phyloP scores from a whole-genome alignment of 202 grass and related monocot species.

The Saccharum hybrid region DNA sequence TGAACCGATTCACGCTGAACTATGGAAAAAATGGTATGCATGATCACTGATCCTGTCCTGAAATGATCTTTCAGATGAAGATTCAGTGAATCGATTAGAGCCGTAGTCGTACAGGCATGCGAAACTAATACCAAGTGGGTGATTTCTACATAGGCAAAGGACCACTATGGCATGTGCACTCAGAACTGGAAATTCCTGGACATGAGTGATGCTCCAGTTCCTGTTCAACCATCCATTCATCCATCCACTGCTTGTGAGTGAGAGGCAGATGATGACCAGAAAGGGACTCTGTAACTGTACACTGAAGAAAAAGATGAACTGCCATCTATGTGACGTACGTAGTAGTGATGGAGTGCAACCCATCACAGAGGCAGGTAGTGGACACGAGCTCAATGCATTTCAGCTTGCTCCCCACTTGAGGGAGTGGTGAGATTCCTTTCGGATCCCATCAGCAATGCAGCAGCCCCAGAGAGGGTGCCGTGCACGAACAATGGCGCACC shows the following conservation, averaged over 20 bases:
- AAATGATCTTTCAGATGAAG: background rate
- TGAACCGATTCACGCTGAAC: background rate
- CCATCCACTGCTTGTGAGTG: conserved; percentile 38
- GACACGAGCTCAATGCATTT: conserved; percentile 55
- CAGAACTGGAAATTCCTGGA: conserved; percentile 38
- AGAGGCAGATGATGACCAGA: conserved; percentile 35
- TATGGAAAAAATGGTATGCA: background rate
- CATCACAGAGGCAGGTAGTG: conserved; percentile 44
- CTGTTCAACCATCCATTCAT: conserved; percentile 43
- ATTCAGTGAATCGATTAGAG: background rate
- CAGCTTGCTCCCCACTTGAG: conserved; percentile 62
- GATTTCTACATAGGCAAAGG: conserved; percentile 37
- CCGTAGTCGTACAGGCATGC: background rate
- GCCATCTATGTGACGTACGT: conserved; percentile 33
- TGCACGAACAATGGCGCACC: conserved; percentile 16
- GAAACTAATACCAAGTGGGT: conserved; percentile 15
- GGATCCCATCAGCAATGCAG: conserved; percentile 36
- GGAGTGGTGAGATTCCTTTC: conserved; percentile 42
- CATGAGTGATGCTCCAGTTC: conserved; percentile 42
- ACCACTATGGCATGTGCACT: background rate
- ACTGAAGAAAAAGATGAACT: conserved; percentile 50
- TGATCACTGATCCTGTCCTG: background rate
- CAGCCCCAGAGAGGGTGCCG: conserved; percentile 1
- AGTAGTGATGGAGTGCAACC: conserved; percentile 47
- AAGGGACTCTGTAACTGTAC: conserved; percentile 43